Conservation (phyloP, 352 stramenopile genomes). For the Pythium volutum region DNA sequence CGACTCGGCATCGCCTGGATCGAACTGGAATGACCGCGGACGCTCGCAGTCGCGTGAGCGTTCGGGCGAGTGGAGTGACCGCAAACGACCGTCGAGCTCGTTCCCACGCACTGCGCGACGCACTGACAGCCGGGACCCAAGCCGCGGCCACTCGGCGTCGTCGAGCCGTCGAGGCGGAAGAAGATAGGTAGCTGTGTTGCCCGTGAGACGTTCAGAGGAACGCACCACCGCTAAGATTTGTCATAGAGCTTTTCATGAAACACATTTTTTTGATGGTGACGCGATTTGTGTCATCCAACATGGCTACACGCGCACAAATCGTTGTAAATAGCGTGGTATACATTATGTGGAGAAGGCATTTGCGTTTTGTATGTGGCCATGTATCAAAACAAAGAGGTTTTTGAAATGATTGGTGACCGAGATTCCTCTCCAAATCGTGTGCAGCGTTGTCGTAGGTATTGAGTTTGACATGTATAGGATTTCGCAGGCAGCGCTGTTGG, state of each 20-base stretch:
- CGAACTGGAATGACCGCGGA: neutral
- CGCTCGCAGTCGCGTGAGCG: neutral
- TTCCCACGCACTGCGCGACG: neutral
- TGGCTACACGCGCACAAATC: slow-evolving; percentile 2
- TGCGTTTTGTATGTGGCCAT: slow-evolving; percentile 1
- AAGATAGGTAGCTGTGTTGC: slow-evolving; percentile 2
- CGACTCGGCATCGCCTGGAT: too few species aligned
- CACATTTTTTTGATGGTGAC: neutral
- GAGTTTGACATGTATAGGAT: slow-evolving; percentile 17
- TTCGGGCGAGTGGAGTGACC: neutral
- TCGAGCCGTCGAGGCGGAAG: neutral
- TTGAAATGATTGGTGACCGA: neutral
- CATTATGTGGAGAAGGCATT: neutral
- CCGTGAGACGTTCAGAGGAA: neutral
- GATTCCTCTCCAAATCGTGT: too few species aligned
- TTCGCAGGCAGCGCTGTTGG: slow-evolving; percentile 40
- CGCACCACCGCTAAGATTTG: neutral
- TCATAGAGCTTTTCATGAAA: slow-evolving; percentile 3
- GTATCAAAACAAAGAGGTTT: slow-evolving; percentile 3
- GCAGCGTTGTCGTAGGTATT: slow-evolving; percentile 21
- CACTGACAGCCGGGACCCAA: neutral
- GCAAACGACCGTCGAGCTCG: slow-evolving; percentile 2
- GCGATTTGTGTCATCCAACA: neutral
- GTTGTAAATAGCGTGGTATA: slow-evolving; percentile 3
- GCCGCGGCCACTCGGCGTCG: neutral